Base-by-base conservation (phyloP, 1,139 yeast species). In the Saccharomyces hybrid region DNA sequence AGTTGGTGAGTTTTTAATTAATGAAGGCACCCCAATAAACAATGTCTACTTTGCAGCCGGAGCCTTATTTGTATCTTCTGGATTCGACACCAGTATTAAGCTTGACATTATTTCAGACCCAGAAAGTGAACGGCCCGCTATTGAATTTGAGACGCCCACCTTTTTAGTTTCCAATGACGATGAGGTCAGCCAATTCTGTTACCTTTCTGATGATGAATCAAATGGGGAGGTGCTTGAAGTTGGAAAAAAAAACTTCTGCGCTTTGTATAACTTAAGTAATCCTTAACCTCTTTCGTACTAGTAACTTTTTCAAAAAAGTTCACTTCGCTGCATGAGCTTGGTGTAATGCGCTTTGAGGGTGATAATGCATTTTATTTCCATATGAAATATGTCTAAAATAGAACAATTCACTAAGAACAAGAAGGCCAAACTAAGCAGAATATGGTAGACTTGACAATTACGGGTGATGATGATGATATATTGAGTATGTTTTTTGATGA, bases 401-500 rank as follows among this genome's bases (percentile, higher is more conserved):
- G n/a, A 14, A 13, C n/a, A 49, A n/a, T 6, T 8, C 27, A 14
- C 23, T 13, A 11, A 42, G 49, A 13, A 16, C 25, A 23, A 48
- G 26, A 28, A 26, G 38, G 5, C 23, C 28, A 7, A 47, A 20
- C 25, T 8, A 38, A 16, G 9, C 23, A 48, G 13, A 41, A 26
- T 3, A 49, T 49, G 51, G 47, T 26, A 2, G 47, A 49, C 11
- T 46, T 44, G 44, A 28, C 31, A 20, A 9, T 31, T 16, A 25
- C 27, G 41, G 51, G 49, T 27, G 53, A 50, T 27, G 53, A 58
- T 27, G 70, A 66, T 53, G 73, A 73, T 13, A 70, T 76, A 1
- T 61, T 77, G 9, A 68, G 76, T 5, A 76, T 77, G 73, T 78
- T 78, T 64, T 75, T 77, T 51, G 80, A 77, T 53, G 76, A 74